Conservation (phyloP, 371 early-diverging fungal species). For the Circinella minor region DNA sequence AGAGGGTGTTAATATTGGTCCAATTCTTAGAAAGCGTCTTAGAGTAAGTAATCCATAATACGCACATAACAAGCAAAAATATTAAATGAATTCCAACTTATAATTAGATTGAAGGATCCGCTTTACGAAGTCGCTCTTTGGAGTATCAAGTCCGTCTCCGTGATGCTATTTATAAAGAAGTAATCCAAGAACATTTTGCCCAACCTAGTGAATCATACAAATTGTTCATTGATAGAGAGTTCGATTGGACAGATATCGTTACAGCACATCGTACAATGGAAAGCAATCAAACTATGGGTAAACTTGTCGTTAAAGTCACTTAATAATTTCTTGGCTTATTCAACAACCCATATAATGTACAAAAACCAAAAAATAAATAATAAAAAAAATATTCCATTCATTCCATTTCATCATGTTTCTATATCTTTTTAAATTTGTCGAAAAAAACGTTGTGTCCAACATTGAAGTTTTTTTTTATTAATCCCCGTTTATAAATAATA, state of each 20-base stretch:
- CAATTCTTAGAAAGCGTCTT: conserved; percentile 69
- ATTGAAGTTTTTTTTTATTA: background rate
- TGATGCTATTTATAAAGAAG: conserved; percentile 51
- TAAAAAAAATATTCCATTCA: no score
- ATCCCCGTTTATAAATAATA: conserved; percentile 4
- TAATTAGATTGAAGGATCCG: conserved; percentile 68
- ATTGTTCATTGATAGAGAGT: conserved; percentile 63
- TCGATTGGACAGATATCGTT: conserved; percentile 67
- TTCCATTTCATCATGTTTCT: no score
- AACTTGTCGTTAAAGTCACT: conserved; percentile 53
- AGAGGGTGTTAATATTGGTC: conserved; percentile 53
- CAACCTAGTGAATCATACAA: conserved; percentile 44
- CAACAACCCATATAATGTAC: no score
- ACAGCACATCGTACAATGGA: conserved; percentile 74
- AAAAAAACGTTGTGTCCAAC: background rate
- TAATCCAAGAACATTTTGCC: conserved; percentile 47
- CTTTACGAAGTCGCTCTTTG: conserved; percentile 67
- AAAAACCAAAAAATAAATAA: no score
- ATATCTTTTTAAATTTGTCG: background rate
- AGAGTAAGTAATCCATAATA: conserved; percentile 36
- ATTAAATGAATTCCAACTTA: background rate
- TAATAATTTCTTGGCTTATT: background rate
- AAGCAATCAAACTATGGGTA: conserved; percentile 64
- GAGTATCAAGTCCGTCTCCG: conserved; percentile 65
- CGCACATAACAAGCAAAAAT: no score